Conservation (phyloP, 2,329 filamentous ascomycete genomes). For the Coniella vitis region DNA sequence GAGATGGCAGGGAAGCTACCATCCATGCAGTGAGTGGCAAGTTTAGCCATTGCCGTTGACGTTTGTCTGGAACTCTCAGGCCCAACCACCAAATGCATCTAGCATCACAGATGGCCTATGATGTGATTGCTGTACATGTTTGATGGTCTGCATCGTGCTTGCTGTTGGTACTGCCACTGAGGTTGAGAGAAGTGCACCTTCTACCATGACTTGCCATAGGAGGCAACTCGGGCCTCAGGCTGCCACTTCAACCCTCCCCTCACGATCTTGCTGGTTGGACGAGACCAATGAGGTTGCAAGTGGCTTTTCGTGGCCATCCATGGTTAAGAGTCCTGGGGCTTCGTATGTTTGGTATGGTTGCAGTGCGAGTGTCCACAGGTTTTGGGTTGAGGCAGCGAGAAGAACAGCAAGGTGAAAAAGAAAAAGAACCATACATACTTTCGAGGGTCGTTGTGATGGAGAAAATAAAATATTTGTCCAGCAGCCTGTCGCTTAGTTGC, state of each 20-base stretch:
- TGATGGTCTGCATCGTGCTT: slow-evolving; percentile 2
- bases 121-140: not conserved
- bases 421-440: not conserved
- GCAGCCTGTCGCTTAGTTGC: not conserved
- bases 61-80: too few species aligned
- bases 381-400: not conserved
- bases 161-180: not conserved
- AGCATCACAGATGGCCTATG: not conserved
- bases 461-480: not conserved
- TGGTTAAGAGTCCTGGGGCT: too few species aligned
- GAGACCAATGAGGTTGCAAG: too few species aligned
- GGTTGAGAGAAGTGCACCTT: not conserved
- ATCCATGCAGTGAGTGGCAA: not conserved
- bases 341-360: not conserved
- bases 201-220: not conserved
- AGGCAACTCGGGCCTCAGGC: too few species aligned
- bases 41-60: not conserved
- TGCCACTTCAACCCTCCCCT: too few species aligned
- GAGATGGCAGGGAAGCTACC: not conserved
- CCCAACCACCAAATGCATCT: not conserved
- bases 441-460: not conserved
- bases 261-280: too few species aligned
- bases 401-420: not conserved
- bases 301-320: too few species aligned
- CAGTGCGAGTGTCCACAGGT: not conserved